phyloP scores from a whole-genome alignment of 148 eudicot species.

The Vaccinium myrtillus region DNA sequence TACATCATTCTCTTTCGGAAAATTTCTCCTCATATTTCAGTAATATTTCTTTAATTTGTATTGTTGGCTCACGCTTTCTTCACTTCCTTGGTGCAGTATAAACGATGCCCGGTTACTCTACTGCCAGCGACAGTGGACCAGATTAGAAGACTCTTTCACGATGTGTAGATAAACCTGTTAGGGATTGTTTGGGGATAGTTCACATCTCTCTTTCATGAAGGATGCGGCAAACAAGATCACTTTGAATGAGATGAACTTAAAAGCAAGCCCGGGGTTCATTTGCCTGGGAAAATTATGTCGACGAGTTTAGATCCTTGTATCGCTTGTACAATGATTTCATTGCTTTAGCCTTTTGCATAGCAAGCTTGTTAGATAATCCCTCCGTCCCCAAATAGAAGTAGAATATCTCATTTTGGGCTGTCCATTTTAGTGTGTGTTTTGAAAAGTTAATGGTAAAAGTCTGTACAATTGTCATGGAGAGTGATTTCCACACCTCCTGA shows the following conservation, averaged over 20 bases:
- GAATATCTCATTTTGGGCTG: too few relatives aligned
- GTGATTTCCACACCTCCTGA: too few relatives aligned
- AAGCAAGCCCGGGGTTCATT: background rate
- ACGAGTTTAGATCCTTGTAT: background rate
- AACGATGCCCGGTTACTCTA: conserved; percentile 84
- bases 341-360: too few relatives aligned
- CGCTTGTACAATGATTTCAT: too few relatives aligned
- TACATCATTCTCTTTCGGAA: background rate
- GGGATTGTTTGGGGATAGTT: background rate
- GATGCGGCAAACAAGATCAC: background rate
- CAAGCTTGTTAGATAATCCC: too few relatives aligned
- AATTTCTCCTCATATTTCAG: background rate
- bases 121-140: conserved; percentile 75
- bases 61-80: background rate
- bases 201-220: too few relatives aligned
- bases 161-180: conserved; percentile 43
- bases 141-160: conserved; percentile 91
- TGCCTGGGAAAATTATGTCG: background rate
- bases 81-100: conserved; percentile 50
- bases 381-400: too few relatives aligned
- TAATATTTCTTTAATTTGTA: background rate
- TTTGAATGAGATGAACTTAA: background rate
- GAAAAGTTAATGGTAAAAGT: too few relatives aligned
- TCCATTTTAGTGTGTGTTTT: too few relatives aligned
- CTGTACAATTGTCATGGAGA: too few relatives aligned